These are phyloP conservation scores for Mortierella sp. DNA, from an alignment of 371 early-diverging fungal genomes.

Conservation along the genomic window DNA sequence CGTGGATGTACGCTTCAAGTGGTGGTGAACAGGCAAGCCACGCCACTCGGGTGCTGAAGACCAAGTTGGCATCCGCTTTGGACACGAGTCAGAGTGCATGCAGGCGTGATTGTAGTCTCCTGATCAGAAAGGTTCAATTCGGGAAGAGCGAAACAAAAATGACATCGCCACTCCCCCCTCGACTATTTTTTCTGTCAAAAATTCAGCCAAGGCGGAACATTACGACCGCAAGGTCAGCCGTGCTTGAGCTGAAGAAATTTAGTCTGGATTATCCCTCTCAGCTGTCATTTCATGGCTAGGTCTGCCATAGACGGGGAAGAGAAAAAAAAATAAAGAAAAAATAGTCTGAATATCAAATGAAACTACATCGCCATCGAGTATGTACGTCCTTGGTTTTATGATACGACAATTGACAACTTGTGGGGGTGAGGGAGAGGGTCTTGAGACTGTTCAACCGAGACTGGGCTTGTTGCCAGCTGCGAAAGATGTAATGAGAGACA, in stretches of 20 bases:
- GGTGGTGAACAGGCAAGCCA: slow-evolving; percentile 12
- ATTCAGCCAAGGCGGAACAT: slow-evolving; percentile 5
- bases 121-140: background rate
- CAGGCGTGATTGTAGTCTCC: slow-evolving; percentile 13
- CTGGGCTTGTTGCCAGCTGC: no score
- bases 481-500: no score
- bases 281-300: slow-evolving; percentile 11
- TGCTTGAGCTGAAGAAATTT: slow-evolving; percentile 12
- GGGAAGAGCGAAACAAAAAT: background rate
- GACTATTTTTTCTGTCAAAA: slow-evolving; percentile 1
- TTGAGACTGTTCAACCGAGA: no score
- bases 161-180: slow-evolving; percentile 2
- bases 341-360: no score
- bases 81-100: slow-evolving; percentile 9
- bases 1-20: background rate
- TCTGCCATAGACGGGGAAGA: no score
- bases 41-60: slow-evolving; percentile 9
- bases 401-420: no score
- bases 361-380: no score
- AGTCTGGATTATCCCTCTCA: slow-evolving; percentile 13
- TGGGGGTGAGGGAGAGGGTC: no score
- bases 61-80: slow-evolving; percentile 12
- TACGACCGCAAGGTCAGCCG: slow-evolving; percentile 6
- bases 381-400: no score
- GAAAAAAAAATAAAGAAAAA: no score